phyloP scores from a whole-genome alignment of 2,329 filamentous ascomycete genomes.

The Aspergillus sp. region DNA sequence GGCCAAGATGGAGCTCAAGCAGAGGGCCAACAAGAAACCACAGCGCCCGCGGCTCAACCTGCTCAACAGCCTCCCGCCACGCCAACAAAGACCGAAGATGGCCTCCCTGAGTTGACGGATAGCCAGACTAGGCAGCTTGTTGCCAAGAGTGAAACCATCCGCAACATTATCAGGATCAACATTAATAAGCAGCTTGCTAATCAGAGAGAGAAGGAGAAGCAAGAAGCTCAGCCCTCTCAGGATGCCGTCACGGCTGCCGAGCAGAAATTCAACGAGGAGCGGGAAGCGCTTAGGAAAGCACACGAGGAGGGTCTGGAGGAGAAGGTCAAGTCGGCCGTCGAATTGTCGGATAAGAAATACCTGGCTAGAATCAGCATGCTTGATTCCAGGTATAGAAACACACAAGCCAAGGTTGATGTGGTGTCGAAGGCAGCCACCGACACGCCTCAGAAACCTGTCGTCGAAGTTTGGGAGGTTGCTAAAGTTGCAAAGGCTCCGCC shows the following conservation, averaged over 20 bases:
- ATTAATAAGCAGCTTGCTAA: slow-evolving; percentile 50
- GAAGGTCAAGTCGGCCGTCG: slow-evolving; percentile 59
- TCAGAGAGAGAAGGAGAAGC: slow-evolving; percentile 42
- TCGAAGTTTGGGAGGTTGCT: slow-evolving; percentile 81
- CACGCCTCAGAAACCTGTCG: slow-evolving; percentile 79
- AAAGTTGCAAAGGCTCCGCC: slow-evolving; percentile 63
- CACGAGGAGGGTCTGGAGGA: slow-evolving; percentile 60
- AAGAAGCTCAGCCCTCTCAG: slow-evolving; percentile 34
- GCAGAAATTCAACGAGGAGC: slow-evolving; percentile 41
- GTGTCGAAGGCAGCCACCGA: slow-evolving; percentile 81
- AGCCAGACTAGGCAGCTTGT: slow-evolving; percentile 52
- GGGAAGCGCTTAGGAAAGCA: slow-evolving; percentile 43
- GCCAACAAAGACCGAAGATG: slow-evolving; percentile 33
- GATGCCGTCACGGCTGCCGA: slow-evolving; percentile 40
- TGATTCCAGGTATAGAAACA: slow-evolving; percentile 65
- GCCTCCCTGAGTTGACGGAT: slow-evolving; percentile 46
- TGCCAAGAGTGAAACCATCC: slow-evolving; percentile 50
- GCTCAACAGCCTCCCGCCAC: slow-evolving; percentile 28
- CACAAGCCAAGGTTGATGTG: slow-evolving; percentile 71
- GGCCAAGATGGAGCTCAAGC: slow-evolving; percentile 28
- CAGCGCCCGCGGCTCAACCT: slow-evolving; percentile 20
- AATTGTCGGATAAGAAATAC: slow-evolving; percentile 73
- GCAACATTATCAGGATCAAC: slow-evolving; percentile 56
- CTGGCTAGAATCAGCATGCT: slow-evolving; percentile 75
- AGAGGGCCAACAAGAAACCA: slow-evolving; percentile 18